Base-by-base conservation (phyloP, 176 grass and related monocot species). In the Ensete ventricosum region DNA sequence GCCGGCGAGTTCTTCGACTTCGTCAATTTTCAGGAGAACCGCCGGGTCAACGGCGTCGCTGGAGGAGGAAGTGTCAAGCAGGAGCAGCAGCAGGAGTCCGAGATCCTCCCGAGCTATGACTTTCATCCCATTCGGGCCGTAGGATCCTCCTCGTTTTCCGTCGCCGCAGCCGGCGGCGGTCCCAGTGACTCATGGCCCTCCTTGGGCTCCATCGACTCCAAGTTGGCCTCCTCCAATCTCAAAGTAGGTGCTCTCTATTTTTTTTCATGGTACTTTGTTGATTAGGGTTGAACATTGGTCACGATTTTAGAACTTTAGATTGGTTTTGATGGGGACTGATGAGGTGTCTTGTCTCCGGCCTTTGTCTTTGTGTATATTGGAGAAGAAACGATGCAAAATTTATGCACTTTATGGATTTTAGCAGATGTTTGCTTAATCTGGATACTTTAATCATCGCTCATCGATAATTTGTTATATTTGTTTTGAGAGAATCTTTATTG, bases 51-150 rank as follows among this genome's bases (percentile, higher is more conserved):
- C 75, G 79, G 57, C 77, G 24, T 21, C 50, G 69, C 19, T 19
- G 76, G 26, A 62, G 68, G 81, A 76, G 54, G 77, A 20, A 29
- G 77, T 62, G 73, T 77, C 8, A 73, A 43, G 59, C 79, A 84
- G 11, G 85, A 88, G 70, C 67, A 50, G 2, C 67, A 70, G 16
- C 8, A 10, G 29, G 67, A 70, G 67, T 1, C 48, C 19, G 67
- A 70, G 43, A 80, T 88, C 81, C 17, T 92, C n/a, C 85, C 89
- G 52, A 85, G 80, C 85, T 91, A 88, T 77, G 85, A 91, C 64
- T 91, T 91, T 78, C 85, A 91, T 71, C 83, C 89, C 67, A 91
- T 88, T 58, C 82, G 85, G 54, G 6, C 84, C 53, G 8, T 73
- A 14, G 14, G 72, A 21, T 66, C 22, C 52, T 55, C 83, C 19